A percentile compares a stretch with the other conserved stretches of the same genome.
phyloP scores from a whole-genome alignment of 495 filamentous ascomycete genomes.

The Xylaria telfairii region DNA sequence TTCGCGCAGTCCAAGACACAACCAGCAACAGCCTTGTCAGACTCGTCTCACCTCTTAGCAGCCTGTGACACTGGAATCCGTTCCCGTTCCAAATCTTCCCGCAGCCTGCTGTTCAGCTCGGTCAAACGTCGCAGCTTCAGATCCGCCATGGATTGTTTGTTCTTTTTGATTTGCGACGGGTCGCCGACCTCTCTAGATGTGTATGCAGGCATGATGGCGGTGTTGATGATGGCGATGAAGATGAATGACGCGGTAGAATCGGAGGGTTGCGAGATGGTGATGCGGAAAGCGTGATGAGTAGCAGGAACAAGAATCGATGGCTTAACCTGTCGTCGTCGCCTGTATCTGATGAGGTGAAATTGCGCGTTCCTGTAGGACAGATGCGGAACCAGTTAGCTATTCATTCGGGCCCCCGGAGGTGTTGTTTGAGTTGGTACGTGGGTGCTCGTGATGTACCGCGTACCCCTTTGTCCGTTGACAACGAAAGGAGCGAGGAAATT shows the following conservation, averaged over 20 bases:
- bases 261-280: background rate
- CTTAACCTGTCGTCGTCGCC: background rate
- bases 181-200: conserved; percentile 64
- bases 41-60: conserved; percentile 73
- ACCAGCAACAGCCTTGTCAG: background rate
- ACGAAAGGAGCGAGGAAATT: conserved; percentile 15
- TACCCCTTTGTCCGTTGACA: conserved; percentile 16
- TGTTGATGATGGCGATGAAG: conserved; percentile 35
- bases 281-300: conserved; percentile 3
- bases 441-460: background rate
- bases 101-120: conserved; percentile 91
- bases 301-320: conserved; percentile 7
- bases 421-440: background rate
- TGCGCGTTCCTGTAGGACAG: conserved; percentile 20
- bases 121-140: conserved; percentile 94
- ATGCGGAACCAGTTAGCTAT: conserved; percentile 5
- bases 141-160: conserved; percentile 99
- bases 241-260: conserved; percentile 26
- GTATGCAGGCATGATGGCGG: conserved; percentile 58
- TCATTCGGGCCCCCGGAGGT: background rate
- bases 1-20: background rate
- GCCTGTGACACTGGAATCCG: conserved; percentile 95
- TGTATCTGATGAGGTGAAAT: conserved; percentile 11
- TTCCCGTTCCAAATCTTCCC: conserved; percentile 93
- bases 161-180: conserved; percentile 81